Evolutionary conservation across 306 rosid species (phyloP).

Genomic region (Vigna radiata): DNA sequence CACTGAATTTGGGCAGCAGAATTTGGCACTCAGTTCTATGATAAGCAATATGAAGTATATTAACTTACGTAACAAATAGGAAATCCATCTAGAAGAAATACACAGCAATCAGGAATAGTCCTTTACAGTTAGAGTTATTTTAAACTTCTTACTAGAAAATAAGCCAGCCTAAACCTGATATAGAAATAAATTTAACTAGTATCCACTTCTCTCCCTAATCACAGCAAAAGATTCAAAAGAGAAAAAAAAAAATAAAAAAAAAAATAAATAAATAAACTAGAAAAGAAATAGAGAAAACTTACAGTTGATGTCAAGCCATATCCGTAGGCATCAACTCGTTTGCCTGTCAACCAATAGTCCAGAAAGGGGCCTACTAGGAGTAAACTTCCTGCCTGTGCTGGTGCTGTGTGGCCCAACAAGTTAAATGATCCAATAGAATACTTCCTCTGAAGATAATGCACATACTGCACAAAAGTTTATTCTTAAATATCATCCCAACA

Average conservation of each 20-base stretch:
- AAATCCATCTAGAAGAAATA: conserved; percentile 13
- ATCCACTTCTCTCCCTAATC: conserved; percentile 13
- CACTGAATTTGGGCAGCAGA: not conserved
- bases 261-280: too few relatives aligned
- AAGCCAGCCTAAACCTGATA: conserved; percentile 13
- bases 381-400: conserved; percentile 77
- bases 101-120: conserved; percentile 20
- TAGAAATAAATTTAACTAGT: conserved; percentile 14
- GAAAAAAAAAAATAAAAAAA: too few relatives aligned
- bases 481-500: conserved; percentile 39
- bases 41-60: conserved; percentile 3
- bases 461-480: conserved; percentile 63
- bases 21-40: not conserved
- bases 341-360: conserved; percentile 75
- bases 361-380: conserved; percentile 74
- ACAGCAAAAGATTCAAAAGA: not conserved
- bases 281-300: conserved; percentile 48
- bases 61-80: not conserved
- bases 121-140: not conserved
- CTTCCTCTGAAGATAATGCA: conserved; percentile 82
- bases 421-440: conserved; percentile 86
- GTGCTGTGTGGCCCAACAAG: conserved; percentile 87
- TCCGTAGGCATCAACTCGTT: conserved; percentile 68
- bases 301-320: conserved; percentile 63
- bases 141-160: conserved; percentile 11